phyloP scores from a whole-genome alignment of 208 protist genomes.

The Vickermania ingenoplastis region DNA sequence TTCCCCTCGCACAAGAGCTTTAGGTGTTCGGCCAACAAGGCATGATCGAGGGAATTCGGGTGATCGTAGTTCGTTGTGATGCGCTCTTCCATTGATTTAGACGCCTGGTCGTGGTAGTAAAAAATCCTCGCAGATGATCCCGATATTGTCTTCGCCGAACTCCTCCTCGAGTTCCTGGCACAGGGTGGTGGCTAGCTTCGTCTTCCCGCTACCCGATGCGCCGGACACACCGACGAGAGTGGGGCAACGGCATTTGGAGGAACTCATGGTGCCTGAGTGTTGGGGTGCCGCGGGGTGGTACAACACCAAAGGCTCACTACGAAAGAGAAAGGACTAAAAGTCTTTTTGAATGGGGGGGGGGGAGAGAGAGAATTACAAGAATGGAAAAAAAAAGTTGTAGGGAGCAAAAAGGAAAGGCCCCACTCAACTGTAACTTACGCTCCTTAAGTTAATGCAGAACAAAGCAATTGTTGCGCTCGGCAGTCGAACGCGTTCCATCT shows the following conservation, averaged over 20 bases:
- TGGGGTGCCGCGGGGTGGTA: no score
- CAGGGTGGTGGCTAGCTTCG: conserved; percentile 48
- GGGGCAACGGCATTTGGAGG: conserved; percentile 11
- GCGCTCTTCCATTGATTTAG: conserved; percentile 14
- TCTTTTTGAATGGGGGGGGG: neutral
- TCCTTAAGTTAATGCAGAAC: no score
- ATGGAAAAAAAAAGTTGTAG: conserved; percentile 2
- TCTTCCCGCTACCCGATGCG: conserved; percentile 83
- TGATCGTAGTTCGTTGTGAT: conserved; percentile 32
- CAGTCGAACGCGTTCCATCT: neutral
- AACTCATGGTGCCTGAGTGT: neutral
- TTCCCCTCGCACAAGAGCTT: conserved; percentile 41
- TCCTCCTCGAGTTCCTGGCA: conserved; percentile 26
- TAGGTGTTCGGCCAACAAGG: conserved; percentile 43
- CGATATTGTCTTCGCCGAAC: conserved; percentile 41
- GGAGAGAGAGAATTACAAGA: neutral
- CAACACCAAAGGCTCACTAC: no score
- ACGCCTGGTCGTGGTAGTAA: conserved; percentile 64
- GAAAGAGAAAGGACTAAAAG: neutral
- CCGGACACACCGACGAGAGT: conserved; percentile 78
- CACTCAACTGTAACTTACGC: no score
- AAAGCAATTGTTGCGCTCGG: neutral
- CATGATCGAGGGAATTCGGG: conserved; percentile 79
- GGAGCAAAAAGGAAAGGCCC: no score
- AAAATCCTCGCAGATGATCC: conserved; percentile 73